phyloP scores from a whole-genome alignment of 2,329 filamentous ascomycete genomes.

The Onygenales sp. region DNA sequence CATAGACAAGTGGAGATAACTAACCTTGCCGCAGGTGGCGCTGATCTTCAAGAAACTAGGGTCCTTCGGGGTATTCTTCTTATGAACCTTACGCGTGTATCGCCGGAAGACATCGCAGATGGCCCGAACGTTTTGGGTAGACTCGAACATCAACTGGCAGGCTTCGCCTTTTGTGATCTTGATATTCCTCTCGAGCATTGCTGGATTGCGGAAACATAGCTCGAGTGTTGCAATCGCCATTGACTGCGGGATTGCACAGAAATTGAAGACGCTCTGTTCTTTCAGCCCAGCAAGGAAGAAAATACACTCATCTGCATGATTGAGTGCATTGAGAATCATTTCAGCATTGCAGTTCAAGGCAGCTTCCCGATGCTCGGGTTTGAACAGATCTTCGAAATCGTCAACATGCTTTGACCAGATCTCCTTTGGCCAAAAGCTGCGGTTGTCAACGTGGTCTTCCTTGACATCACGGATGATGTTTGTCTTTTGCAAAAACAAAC shows the following conservation, averaged over 20 bases:
- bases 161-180: conserved; percentile 96
- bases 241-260: conserved; percentile 88
- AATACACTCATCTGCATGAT: conserved; percentile 84
- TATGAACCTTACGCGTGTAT: conserved; percentile 72
- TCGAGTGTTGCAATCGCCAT: conserved; percentile 98
- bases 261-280: conserved; percentile 98
- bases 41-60: conserved; percentile 90
- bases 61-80: conserved; percentile 89
- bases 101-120: conserved; percentile 73
- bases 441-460: conserved; percentile 79
- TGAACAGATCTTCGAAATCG: conserved; percentile 81
- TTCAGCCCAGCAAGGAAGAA: conserved; percentile 93
- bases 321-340: conserved; percentile 85
- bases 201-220: conserved; percentile 81
- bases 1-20: conserved; percentile 11
- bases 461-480: conserved; percentile 96
- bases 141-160: conserved; percentile 83
- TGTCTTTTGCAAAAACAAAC: conserved; percentile 92
- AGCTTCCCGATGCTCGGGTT: conserved; percentile 64
- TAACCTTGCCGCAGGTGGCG: conserved; percentile 74
- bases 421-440: conserved; percentile 90
- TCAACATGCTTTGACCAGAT: conserved; percentile 95
- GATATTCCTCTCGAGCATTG: conserved; percentile 75
- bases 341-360: conserved; percentile 82
- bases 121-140: conserved; percentile 76